A percentile compares a stretch with the other conserved stretches of the same genome.
phyloP scores from a whole-genome alignment of 495 filamentous ascomycete genomes.

The Elaphomyces granulatus region DNA sequence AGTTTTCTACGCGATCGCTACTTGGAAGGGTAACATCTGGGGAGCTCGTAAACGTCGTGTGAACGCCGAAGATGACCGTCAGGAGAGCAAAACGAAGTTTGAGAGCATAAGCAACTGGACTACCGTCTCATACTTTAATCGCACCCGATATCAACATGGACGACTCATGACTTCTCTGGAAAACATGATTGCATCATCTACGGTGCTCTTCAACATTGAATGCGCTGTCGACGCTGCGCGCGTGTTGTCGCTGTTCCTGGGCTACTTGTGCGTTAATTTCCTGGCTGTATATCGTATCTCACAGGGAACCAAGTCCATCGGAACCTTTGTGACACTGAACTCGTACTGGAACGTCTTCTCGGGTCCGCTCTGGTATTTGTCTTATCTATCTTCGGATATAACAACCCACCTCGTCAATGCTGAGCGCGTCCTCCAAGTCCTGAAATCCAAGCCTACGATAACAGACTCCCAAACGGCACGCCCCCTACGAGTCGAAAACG shows the following conservation, averaged over 20 bases:
- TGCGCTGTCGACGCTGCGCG: constrained; percentile 37
- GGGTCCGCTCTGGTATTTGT: constrained; percentile 49
- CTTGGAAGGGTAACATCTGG: constrained; percentile 43
- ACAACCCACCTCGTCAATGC: too few species aligned
- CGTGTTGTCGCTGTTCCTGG: constrained; percentile 48
- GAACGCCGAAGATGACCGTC: constrained; percentile 17
- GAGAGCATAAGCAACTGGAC: constrained; percentile 54
- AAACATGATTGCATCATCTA: constrained; percentile 9
- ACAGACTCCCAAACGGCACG: too few species aligned
- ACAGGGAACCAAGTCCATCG: constrained; percentile 39
- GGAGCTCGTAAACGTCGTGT: constrained; percentile 30
- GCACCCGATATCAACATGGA: constrained; percentile 46
- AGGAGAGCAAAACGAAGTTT: constrained; percentile 45
- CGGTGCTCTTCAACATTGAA: constrained; percentile 1
- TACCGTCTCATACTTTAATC: constrained; percentile 58
- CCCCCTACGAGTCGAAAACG: too few species aligned
- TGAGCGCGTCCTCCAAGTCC: too few species aligned
- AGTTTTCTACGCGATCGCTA: constrained; percentile 44
- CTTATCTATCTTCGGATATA: too few species aligned
- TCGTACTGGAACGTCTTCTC: constrained; percentile 54
- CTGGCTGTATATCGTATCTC: constrained; percentile 56
- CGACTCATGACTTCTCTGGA: constrained; percentile 36
- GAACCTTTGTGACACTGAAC: constrained; percentile 55
- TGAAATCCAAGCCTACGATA: too few species aligned
- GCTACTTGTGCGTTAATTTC: constrained; percentile 46